Conservation (phyloP, 1,139 yeast species). For the Suhomyces yuchorum region DNA sequence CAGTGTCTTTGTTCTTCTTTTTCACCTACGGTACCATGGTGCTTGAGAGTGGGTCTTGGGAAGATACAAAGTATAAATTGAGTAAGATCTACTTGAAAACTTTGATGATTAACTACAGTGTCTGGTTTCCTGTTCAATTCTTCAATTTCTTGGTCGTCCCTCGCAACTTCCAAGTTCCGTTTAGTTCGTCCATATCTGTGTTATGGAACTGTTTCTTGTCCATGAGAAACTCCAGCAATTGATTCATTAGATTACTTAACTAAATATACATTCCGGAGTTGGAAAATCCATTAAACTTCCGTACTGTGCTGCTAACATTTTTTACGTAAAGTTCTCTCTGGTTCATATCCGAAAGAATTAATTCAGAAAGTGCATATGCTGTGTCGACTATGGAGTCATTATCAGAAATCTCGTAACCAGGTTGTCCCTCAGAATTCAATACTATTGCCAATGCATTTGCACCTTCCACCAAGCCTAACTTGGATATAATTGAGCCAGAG, state of each 20-base stretch:
- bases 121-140: slow-evolving; percentile 97
- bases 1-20: slow-evolving; percentile 77
- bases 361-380: slow-evolving; percentile 24
- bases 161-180: slow-evolving; percentile 80
- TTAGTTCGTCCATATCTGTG: slow-evolving; percentile 86
- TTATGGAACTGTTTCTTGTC: slow-evolving; percentile 92
- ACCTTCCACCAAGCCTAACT: slow-evolving; percentile 18
- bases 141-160: slow-evolving; percentile 84
- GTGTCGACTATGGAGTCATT: slow-evolving; percentile 41
- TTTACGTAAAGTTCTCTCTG: slow-evolving; percentile 25
- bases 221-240: slow-evolving; percentile 54
- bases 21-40: slow-evolving; percentile 83
- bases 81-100: slow-evolving; percentile 72
- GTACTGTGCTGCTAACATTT: slow-evolving; percentile 31
- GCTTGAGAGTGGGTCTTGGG: slow-evolving; percentile 72
- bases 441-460: slow-evolving; percentile 28
- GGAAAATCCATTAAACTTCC: slow-evolving; percentile 39
- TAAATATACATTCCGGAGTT: slow-evolving; percentile 45
- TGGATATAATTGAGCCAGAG: slow-evolving; percentile 45
- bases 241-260: slow-evolving; percentile 4
- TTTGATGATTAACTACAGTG: slow-evolving; percentile 71
- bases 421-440: slow-evolving; percentile 57
- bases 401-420: slow-evolving; percentile 52
- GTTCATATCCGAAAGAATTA: slow-evolving; percentile 14
- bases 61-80: slow-evolving; percentile 64